phyloP scores from a whole-genome alignment of 805 yeast species.

The Yamadazyma sp. region DNA sequence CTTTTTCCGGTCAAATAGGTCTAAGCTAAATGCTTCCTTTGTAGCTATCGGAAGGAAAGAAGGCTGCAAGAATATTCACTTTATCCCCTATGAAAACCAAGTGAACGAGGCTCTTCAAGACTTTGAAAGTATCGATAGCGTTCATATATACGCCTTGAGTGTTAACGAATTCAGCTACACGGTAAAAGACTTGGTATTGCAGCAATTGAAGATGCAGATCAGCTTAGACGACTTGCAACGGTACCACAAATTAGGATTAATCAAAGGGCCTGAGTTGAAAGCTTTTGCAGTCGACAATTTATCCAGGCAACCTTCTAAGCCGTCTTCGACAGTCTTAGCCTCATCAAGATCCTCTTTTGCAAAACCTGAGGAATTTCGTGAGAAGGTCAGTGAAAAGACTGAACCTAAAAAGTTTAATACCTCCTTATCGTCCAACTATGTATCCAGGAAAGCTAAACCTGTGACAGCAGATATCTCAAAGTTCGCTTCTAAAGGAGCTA shows the following conservation, averaged over 20 bases:
- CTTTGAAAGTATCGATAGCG: constrained; percentile 30
- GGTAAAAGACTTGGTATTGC: constrained; percentile 20
- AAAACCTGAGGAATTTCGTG: too few relatives aligned
- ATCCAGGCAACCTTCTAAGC: too few relatives aligned
- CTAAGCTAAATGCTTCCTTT: constrained; percentile 40
- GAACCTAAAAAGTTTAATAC: constrained; percentile 7
- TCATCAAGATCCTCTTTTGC: not conserved
- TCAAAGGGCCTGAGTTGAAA: constrained; percentile 28
- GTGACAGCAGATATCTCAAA: constrained; percentile 8
- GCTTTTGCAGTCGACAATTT: too few relatives aligned
- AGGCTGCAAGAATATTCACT: constrained; percentile 19
- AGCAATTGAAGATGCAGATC: constrained; percentile 14
- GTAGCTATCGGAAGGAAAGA: constrained; percentile 38
- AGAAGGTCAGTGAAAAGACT: not conserved
- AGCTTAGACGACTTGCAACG: constrained; percentile 16
- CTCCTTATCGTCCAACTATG: constrained; percentile 28
- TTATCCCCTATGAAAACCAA: constrained; percentile 21
- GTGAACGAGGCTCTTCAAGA: constrained; percentile 17
- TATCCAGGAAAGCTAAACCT: constrained; percentile 23
- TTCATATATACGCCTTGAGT: constrained; percentile 41
- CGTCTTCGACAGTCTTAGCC: not conserved
- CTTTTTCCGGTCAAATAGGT: constrained; percentile 36
- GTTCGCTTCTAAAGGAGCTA: not conserved
- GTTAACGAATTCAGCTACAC: constrained; percentile 10
- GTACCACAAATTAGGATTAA: constrained; percentile 30